Evolutionary conservation across 345 rosid genomes (phyloP).

Genomic region (Salix purpurea): DNA sequence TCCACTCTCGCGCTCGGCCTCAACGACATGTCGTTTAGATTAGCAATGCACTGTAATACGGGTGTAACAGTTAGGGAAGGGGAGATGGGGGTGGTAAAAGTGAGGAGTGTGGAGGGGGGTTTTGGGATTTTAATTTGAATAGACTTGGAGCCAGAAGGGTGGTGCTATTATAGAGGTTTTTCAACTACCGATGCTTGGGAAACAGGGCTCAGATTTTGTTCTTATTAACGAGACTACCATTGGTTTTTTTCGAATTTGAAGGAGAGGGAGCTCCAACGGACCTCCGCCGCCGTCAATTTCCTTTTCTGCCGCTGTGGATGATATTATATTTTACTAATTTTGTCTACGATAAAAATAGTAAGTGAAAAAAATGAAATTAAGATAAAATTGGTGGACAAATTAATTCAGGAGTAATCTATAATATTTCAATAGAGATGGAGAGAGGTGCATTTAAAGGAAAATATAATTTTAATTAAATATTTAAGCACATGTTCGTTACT

Average conservation of each 20-base stretch:
- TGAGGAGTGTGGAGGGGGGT: neutral
- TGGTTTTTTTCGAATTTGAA: conserved; percentile 8
- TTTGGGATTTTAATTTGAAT: neutral
- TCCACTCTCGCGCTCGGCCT: conserved; percentile 29
- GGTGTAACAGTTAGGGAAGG: neutral
- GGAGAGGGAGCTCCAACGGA: conserved; percentile 1
- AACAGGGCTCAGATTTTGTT: neutral
- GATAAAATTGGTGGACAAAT: no score
- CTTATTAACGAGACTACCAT: conserved; percentile 8
- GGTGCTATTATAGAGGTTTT: neutral
- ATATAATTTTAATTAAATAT: no score
- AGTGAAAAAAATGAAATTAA: no score
- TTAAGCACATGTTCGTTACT: no score
- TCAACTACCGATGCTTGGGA: neutral
- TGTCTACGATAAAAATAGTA: neutral
- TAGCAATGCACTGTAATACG: neutral
- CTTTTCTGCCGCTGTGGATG: neutral
- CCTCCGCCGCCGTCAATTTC: conserved; percentile 1
- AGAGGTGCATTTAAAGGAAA: no score
- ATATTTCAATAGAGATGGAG: no score
- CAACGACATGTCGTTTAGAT: conserved; percentile 18
- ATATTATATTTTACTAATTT: neutral
- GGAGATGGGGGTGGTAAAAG: neutral
- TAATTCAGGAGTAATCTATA: no score
- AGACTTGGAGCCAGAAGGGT: neutral